A percentile compares a stretch with the other conserved stretches of the same genome.
Conservation (phyloP, 1,284 basidiomycete genomes). For the Trichosporon ovoides region DNA sequence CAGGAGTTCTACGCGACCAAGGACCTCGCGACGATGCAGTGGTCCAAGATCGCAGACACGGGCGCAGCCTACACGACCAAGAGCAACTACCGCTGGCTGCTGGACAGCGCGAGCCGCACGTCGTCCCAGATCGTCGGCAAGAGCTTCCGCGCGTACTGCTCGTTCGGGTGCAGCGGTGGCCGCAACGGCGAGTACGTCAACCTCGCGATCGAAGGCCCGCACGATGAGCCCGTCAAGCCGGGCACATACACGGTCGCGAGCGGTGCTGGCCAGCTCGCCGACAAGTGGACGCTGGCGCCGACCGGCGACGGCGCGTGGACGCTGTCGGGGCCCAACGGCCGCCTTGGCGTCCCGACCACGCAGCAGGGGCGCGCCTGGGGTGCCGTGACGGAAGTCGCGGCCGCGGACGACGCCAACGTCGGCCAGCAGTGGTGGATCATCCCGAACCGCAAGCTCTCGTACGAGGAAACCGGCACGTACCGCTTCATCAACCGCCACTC, state of each 20-base stretch:
- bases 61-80: conserved; percentile 75
- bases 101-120: conserved; percentile 5
- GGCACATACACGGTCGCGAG: conserved; percentile 6
- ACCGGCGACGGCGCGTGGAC: conserved; percentile 13
- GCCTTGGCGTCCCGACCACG: not conserved
- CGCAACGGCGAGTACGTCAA: conserved; percentile 10
- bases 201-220: conserved; percentile 1
- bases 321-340: not conserved
- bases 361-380: not conserved
- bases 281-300: not conserved
- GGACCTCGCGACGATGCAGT: conserved; percentile 9
- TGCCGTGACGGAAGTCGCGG: not conserved
- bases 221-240: not conserved
- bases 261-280: not conserved
- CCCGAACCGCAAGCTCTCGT: not conserved
- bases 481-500: conserved; percentile 18
- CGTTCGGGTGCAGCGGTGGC: conserved; percentile 3
- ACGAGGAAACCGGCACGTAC: not conserved
- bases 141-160: conserved; percentile 12
- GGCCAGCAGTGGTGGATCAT: conserved; percentile 19
- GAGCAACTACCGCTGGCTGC: conserved; percentile 8
- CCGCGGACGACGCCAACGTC: not conserved
- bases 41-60: conserved; percentile 75
- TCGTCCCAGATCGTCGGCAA: not conserved
- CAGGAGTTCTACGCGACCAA: conserved; percentile 10